A percentile compares a stretch with the other conserved stretches of the same genome.
These are phyloP conservation scores for Mycena crocata DNA, from an alignment of 768 basidiomycete species.

Conservation along the genomic window DNA sequence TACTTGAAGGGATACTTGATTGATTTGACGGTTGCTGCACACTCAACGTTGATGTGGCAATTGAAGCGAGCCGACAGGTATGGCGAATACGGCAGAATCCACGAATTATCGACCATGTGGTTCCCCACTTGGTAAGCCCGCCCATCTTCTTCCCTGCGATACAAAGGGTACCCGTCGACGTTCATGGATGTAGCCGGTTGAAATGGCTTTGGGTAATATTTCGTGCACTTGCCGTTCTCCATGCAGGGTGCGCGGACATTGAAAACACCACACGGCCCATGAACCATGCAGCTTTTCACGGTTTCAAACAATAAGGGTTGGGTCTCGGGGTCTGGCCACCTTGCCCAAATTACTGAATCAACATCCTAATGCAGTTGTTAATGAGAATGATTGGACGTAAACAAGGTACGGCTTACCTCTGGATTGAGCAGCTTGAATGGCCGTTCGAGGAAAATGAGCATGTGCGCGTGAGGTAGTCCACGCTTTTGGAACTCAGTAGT, in stretches of 20 bases:
- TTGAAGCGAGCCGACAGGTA: conserved; percentile 21
- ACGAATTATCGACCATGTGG: background rate
- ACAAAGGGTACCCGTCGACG: background rate
- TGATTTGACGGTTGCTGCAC: background rate
- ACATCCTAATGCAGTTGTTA: conserved; percentile 29
- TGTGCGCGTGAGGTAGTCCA: conserved; percentile 64
- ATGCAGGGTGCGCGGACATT: background rate
- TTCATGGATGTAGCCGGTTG: background rate
- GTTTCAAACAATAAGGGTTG: conserved; percentile 21
- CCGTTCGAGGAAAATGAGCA: conserved; percentile 43
- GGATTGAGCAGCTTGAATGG: background rate
- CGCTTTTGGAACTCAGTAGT: conserved; percentile 67
- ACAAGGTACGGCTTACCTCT: conserved; percentile 33
- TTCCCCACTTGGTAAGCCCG: background rate
- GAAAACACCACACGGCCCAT: background rate
- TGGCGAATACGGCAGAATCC: conserved; percentile 27
- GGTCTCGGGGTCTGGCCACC: conserved; percentile 50
- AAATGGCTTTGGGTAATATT: background rate
- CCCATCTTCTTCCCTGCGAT: background rate
- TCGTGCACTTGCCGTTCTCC: background rate
- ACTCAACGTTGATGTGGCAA: conserved; percentile 40
- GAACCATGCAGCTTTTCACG: background rate
- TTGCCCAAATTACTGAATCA: conserved; percentile 52
- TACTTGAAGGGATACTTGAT: background rate
- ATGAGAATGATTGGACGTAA: too few species aligned